Evolutionary conservation across 257 asterid genomes (phyloP), one percentile per base, ranked within the genome.

Genomic region (Solanum medicagineum): DNA sequence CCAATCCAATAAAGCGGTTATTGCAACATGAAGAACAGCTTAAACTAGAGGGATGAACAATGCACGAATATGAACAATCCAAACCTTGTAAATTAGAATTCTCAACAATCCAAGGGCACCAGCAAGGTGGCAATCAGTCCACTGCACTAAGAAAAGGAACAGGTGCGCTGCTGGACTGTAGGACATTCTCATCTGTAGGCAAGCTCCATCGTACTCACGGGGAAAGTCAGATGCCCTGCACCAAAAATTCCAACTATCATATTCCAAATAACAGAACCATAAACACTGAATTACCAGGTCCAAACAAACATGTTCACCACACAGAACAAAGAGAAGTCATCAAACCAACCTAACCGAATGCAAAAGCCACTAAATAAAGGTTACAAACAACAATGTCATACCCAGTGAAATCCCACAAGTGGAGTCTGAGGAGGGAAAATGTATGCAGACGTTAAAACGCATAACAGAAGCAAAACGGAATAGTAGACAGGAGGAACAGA

Each of bases 81-180:
- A 47, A 16, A 95, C 99, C 98, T 95, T 96, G 87, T 96, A 96
- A 84, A 95, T 95, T 51, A 96, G 91, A 89, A 96, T 91, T 79
- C 99, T 90, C 91, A 96, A 84, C 83, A 96, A 91, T 57, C 99
- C 99, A 51, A 96, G 99, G 81, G 99, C 96, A 69, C 99, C 99
- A 2, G 99, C 99, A 19, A 96, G 98, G 88, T 93, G 89, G 89
- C 97, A 94, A 83, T 94, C 98, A 53, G 98, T 93, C 99, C 99
- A 96, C 54, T 94, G 98, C 42, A 96, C 99, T 42, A 96, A 92
- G 86, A 96, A 96, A 81, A 94, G 97, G 88, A 96, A 91, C 81
- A 96, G 87, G 83, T 92, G 98, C 1, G 99, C 99, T 22, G 97
- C 99, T 5, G 99, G 98, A 84, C 99, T 93, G 85, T 94, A 96